phyloP scores from a whole-genome alignment of 495 filamentous ascomycete species.

The Penicillium longicatenatum region DNA sequence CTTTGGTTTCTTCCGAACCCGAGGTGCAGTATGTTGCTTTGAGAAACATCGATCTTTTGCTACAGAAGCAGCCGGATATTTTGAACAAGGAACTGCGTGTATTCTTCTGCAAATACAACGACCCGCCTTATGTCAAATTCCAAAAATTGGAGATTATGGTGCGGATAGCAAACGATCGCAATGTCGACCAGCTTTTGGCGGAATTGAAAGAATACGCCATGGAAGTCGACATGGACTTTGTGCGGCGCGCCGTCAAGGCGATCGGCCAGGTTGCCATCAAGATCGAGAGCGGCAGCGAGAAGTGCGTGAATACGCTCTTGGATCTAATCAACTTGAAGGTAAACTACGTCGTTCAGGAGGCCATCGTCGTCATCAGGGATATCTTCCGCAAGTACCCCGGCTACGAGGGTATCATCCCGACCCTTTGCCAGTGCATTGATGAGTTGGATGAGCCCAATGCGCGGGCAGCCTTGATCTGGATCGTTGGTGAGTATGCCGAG shows the following conservation, averaged over 20 bases:
- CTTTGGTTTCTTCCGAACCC: constrained; percentile 89
- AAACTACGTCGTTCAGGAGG: constrained; percentile 98
- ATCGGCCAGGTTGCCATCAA: constrained; percentile 99
- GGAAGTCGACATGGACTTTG: constrained; percentile 99
- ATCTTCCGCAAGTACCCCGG: constrained; percentile 97
- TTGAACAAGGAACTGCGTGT: constrained; percentile 96
- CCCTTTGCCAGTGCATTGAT: constrained; percentile 93
- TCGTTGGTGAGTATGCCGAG: constrained; percentile 97
- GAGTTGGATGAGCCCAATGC: constrained; percentile 95
- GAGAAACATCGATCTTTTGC: constrained; percentile 90
- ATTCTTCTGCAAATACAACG: constrained; percentile 99
- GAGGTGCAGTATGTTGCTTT: constrained; percentile 98
- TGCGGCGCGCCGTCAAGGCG: constrained; percentile 87
- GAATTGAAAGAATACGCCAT: constrained; percentile 97
- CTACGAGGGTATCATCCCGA: constrained; percentile 97
- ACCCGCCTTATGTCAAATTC: constrained; percentile 95
- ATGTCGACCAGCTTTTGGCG: constrained; percentile 90
- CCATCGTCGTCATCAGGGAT: constrained; percentile 96
- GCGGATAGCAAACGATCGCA: constrained; percentile 96
- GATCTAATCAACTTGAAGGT: constrained; percentile 96
- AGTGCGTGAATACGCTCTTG: constrained; percentile 90
- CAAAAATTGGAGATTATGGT: constrained; percentile 99
- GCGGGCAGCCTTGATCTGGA: constrained; percentile 92
- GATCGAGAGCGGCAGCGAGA: constrained; percentile 90
- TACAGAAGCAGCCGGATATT: constrained; percentile 95